Evolutionary conservation across 352 stramenopile genomes (phyloP).

Genomic region (Pythium folliculosum): DNA sequence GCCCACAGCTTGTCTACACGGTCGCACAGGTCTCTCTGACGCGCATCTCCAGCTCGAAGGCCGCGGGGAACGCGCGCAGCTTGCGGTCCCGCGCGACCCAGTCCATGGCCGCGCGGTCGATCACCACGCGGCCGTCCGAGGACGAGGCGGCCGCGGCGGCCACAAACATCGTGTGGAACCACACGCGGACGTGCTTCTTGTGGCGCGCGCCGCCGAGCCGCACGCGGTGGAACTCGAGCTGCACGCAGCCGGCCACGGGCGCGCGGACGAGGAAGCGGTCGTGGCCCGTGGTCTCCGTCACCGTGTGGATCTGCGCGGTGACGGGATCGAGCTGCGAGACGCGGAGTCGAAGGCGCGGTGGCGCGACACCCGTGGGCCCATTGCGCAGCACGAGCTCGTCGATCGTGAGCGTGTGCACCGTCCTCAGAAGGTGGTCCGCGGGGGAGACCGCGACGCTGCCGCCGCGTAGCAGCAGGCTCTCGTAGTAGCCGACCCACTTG

Average conservation of each 20-base stretch:
- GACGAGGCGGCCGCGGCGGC: conserved; percentile 24
- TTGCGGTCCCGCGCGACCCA: conserved; percentile 69
- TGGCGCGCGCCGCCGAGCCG: conserved; percentile 27
- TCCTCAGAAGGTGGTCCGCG: background rate
- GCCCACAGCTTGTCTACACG: background rate
- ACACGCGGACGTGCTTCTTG: conserved; percentile 73
- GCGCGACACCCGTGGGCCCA: conserved; percentile 37
- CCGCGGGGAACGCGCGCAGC: conserved; percentile 55
- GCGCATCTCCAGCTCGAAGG: conserved; percentile 63
- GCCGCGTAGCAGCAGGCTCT: conserved; percentile 24
- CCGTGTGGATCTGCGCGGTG: conserved; percentile 23
- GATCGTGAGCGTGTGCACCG: conserved; percentile 25
- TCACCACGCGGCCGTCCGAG: conserved; percentile 1
- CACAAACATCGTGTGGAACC: conserved; percentile 71
- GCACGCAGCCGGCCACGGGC: conserved; percentile 49
- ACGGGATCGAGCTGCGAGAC: conserved; percentile 37
- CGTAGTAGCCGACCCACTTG: conserved; percentile 77
- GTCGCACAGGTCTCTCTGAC: conserved; percentile 11
- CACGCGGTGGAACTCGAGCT: conserved; percentile 60
- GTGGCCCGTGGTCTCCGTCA: conserved; percentile 53
- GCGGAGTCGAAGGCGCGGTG: conserved; percentile 48
- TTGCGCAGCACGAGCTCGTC: conserved; percentile 46
- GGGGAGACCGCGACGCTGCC: background rate
- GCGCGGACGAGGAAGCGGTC: conserved; percentile 53
- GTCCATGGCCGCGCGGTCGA: conserved; percentile 38